A percentile compares a stretch with the other conserved stretches of the same genome.
Evolutionary conservation across 345 rosid species (phyloP).

Genomic region (Murraya koenigii): DNA sequence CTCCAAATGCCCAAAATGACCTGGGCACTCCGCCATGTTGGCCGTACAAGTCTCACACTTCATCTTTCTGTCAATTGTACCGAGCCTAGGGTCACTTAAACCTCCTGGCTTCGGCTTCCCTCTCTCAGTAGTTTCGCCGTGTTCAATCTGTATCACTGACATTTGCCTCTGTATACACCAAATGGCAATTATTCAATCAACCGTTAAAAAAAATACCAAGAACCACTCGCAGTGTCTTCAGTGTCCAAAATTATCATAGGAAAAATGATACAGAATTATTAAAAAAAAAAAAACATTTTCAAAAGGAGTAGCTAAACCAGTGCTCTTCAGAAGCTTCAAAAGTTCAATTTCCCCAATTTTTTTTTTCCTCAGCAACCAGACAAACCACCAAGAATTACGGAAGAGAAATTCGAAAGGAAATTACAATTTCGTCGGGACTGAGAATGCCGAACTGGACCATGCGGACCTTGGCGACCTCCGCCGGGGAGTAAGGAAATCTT

Average conservation of each 20-base stretch:
- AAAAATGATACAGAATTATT: neutral
- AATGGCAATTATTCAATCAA: conserved; percentile 5
- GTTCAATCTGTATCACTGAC: conserved; percentile 89
- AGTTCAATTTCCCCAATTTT: neutral
- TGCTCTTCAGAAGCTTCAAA: neutral
- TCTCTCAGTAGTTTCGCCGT: conserved; percentile 83
- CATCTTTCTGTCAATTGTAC: conserved; percentile 87
- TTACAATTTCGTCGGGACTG: conserved; percentile 97
- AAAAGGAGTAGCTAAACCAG: neutral
- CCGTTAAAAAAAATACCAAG: neutral
- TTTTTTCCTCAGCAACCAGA: conserved; percentile 8
- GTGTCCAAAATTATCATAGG: neutral
- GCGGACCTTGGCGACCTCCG: conserved; percentile 92
- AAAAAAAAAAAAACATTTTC: neutral
- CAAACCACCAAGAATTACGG: neutral
- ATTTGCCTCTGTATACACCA: conserved; percentile 77
- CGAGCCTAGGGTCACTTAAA: conserved; percentile 79
- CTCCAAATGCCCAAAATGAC: conserved; percentile 96
- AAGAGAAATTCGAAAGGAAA: conserved; percentile 16
- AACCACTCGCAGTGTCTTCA: neutral
- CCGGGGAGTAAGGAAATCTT: conserved; percentile 84
- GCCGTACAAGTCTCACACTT: conserved; percentile 95
- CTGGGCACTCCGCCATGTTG: conserved; percentile 94
- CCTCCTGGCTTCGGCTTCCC: conserved; percentile 87
- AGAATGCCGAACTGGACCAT: conserved; percentile 90